Evolutionary conservation across 306 rosid genomes (phyloP).

Genomic region (Lotus japonicus): DNA sequence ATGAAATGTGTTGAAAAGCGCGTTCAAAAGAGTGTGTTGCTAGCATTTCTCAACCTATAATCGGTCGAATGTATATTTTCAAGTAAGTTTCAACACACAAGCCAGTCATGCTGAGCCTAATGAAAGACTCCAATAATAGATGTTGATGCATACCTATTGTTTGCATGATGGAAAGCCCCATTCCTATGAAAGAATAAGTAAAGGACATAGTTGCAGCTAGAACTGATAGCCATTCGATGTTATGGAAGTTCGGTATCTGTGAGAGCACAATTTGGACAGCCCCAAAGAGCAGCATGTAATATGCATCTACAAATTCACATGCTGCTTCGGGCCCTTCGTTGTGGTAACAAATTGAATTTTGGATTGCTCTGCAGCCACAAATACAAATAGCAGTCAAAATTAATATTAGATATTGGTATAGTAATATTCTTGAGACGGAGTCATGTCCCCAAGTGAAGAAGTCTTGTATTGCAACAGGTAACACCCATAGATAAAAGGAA

Average conservation of each 20-base stretch:
- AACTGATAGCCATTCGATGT: constrained; percentile 63
- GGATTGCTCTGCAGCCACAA: constrained; percentile 39
- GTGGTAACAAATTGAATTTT: constrained; percentile 37
- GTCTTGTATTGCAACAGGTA: not conserved
- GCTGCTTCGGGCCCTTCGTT: constrained; percentile 13
- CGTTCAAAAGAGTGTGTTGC: too few species aligned
- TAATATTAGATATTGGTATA: not conserved
- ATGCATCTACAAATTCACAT: constrained; percentile 28
- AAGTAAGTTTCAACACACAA: not conserved
- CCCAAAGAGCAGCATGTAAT: constrained; percentile 58
- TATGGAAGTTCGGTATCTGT: constrained; percentile 66
- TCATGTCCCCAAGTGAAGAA: not conserved
- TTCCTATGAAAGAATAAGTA: constrained; percentile 54
- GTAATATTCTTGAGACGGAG: not conserved
- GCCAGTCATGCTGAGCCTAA: not conserved
- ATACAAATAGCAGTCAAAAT: not conserved
- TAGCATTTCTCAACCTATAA: not conserved
- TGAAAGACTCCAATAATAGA: not conserved
- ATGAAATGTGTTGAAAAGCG: too few species aligned
- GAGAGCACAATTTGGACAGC: constrained; percentile 50
- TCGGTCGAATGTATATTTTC: constrained; percentile 2
- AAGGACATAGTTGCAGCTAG: constrained; percentile 74
- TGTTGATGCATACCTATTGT: constrained; percentile 27
- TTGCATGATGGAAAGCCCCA: constrained; percentile 45
- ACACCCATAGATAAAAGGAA: not conserved